These are phyloP conservation scores for Dissophora ornata DNA, from an alignment of 192 early-diverging fungal genomes.

Conservation along the genomic window DNA sequence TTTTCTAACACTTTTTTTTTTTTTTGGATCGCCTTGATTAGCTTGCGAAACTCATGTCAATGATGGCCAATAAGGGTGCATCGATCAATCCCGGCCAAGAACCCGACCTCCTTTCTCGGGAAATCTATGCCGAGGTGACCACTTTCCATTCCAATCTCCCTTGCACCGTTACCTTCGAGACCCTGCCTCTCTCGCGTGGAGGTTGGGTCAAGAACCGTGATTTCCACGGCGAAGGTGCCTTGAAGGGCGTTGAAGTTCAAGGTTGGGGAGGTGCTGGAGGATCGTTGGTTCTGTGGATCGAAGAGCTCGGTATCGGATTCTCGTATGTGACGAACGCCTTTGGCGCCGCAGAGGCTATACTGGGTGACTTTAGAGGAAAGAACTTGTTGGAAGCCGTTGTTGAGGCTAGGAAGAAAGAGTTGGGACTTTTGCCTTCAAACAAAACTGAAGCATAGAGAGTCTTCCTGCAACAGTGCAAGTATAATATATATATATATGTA, in stretches of 20 bases:
- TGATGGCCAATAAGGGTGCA: slow-evolving; percentile 69
- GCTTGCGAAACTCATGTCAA: slow-evolving; percentile 69
- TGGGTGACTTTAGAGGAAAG: slow-evolving; percentile 68
- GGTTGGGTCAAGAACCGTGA: slow-evolving; percentile 30
- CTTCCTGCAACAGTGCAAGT: background rate
- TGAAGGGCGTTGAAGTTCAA: slow-evolving; percentile 53
- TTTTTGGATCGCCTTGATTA: no score
- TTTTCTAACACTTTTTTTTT: no score
- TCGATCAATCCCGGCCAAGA: slow-evolving; percentile 35
- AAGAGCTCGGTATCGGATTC: slow-evolving; percentile 65
- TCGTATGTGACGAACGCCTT: slow-evolving; percentile 69
- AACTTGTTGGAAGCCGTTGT: slow-evolving; percentile 61
- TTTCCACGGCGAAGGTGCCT: slow-evolving; percentile 31
- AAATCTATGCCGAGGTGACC: slow-evolving; percentile 35
- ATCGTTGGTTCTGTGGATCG: slow-evolving; percentile 66
- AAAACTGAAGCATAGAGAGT: background rate
- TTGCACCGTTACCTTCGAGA: slow-evolving; percentile 29
- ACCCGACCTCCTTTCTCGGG: slow-evolving; percentile 39
- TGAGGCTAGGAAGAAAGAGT: slow-evolving; percentile 27
- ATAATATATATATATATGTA: background rate
- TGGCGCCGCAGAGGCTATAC: slow-evolving; percentile 46
- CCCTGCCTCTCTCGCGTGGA: slow-evolving; percentile 20
- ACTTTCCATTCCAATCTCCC: slow-evolving; percentile 16
- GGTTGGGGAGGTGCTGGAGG: slow-evolving; percentile 78
- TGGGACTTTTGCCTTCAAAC: slow-evolving; percentile 14